These are phyloP conservation scores for Whalleya microplaca DNA, from an alignment of 2,329 filamentous ascomycete genomes.

Conservation along the genomic window DNA sequence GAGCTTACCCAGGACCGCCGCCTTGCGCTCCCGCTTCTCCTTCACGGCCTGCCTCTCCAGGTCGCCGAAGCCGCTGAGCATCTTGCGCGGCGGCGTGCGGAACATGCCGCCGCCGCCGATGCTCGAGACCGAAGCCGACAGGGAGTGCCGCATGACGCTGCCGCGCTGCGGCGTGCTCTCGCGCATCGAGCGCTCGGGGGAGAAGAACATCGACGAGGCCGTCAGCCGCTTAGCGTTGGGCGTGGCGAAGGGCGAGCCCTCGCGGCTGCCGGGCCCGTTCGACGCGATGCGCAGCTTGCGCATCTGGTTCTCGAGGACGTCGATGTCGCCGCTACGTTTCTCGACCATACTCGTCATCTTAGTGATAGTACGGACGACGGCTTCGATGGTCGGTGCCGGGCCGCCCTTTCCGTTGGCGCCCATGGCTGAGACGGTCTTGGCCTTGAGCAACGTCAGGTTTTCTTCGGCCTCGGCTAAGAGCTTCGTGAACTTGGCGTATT, in stretches of 20 bases:
- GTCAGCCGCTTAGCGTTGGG: slow-evolving; percentile 34
- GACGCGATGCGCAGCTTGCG: slow-evolving; percentile 66
- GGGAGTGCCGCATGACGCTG: slow-evolving; percentile 45
- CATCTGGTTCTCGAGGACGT: slow-evolving; percentile 86
- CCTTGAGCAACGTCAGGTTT: slow-evolving; percentile 75
- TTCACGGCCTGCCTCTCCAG: slow-evolving; percentile 62
- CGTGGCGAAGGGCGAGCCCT: slow-evolving; percentile 47
- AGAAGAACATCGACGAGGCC: slow-evolving; percentile 36
- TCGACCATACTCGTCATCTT: slow-evolving; percentile 95
- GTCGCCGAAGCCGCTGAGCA: slow-evolving; percentile 62
- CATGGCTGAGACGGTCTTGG: slow-evolving; percentile 68
- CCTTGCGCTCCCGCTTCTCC: slow-evolving; percentile 56
- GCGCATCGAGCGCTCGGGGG: slow-evolving; percentile 45
- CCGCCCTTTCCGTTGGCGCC: slow-evolving; percentile 50
- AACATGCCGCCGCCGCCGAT: slow-evolving; percentile 35
- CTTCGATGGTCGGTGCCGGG: slow-evolving; percentile 78
- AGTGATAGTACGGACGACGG: slow-evolving; percentile 85
- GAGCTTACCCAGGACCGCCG: slow-evolving; percentile 57
- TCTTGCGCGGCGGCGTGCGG: slow-evolving; percentile 59
- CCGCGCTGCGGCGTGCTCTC: slow-evolving; percentile 41
- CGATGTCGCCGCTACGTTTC: slow-evolving; percentile 87
- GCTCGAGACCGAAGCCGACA: slow-evolving; percentile 47
- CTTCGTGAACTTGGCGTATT: slow-evolving; percentile 75
- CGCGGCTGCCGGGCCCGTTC: slow-evolving; percentile 47
- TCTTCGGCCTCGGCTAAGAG: slow-evolving; percentile 80